phyloP scores from a whole-genome alignment of 148 eudicot genomes.

The Pouteria glomerata region DNA sequence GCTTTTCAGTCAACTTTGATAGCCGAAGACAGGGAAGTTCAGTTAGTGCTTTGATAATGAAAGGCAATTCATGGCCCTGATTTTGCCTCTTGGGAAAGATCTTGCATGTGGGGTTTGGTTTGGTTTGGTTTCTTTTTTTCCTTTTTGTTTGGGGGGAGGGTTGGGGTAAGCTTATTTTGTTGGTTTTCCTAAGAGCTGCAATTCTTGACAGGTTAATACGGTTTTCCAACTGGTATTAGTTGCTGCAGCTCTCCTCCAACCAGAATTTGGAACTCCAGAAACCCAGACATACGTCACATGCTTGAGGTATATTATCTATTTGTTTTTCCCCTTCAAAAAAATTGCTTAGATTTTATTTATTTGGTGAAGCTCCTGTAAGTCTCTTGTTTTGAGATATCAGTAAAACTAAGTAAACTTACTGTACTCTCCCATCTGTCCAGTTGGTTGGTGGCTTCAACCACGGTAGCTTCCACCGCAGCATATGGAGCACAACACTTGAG shows the following conservation, averaged over 20 bases:
- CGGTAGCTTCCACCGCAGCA: constrained; percentile 78
- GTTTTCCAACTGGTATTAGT: constrained; percentile 74
- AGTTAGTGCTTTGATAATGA: neutral
- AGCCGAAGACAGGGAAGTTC: neutral
- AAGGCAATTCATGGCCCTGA: neutral
- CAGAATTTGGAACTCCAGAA: constrained; percentile 71
- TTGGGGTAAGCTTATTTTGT: neutral
- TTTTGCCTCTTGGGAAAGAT: neutral
- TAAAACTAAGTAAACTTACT: neutral
- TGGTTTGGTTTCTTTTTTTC: neutral
- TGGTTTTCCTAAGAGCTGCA: neutral
- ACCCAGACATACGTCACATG: constrained; percentile 65
- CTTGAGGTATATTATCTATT: constrained; percentile 50
- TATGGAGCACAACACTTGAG: constrained; percentile 72
- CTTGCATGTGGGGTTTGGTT: neutral
- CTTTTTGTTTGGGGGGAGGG: too few relatives aligned
- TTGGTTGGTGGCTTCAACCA: constrained; percentile 90
- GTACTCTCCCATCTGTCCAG: constrained; percentile 33
- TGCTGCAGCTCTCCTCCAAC: constrained; percentile 91
- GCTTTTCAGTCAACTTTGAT: too few relatives aligned
- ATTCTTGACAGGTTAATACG: constrained; percentile 68
- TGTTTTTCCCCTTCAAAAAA: neutral
- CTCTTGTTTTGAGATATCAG: neutral
- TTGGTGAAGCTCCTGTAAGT: neutral
- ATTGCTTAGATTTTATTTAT: neutral